Evolutionary conservation across 176 grass and related monocot genomes (phyloP).

Genomic region (Aechmea fasciata): DNA sequence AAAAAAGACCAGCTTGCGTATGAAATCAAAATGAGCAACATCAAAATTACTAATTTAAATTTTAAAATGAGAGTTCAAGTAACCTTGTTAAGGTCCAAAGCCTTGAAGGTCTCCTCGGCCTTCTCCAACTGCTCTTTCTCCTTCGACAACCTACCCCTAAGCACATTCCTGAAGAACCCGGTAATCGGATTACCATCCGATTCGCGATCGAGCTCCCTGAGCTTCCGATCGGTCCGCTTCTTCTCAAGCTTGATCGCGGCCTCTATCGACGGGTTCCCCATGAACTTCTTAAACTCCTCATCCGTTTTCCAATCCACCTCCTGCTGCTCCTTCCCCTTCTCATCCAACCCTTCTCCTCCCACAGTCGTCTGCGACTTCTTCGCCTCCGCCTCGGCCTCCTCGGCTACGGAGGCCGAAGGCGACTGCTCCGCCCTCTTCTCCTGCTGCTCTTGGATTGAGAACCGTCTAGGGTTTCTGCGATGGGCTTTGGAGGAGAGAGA

Average conservation of each 20-base stretch:
- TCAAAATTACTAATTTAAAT: background rate
- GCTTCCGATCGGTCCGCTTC: constrained; percentile 68
- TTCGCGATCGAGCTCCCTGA: constrained; percentile 77
- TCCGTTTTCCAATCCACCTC: constrained; percentile 95
- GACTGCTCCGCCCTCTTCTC: constrained; percentile 17
- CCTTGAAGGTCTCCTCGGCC: constrained; percentile 73
- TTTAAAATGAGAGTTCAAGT: background rate
- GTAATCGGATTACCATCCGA: constrained; percentile 56
- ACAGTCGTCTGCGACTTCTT: constrained; percentile 6
- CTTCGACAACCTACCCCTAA: constrained; percentile 44
- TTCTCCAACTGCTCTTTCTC: constrained; percentile 83
- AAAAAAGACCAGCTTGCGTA: too few relatives aligned
- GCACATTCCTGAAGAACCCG: constrained; percentile 42
- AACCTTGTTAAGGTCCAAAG: constrained; percentile 87
- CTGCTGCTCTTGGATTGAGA: constrained; percentile 51
- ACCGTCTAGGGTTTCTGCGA: constrained; percentile 16
- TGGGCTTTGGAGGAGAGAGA: background rate
- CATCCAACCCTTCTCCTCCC: background rate
- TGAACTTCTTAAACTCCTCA: constrained; percentile 98
- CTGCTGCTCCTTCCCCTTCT: constrained; percentile 55
- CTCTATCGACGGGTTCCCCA: constrained; percentile 95
- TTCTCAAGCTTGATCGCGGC: constrained; percentile 96
- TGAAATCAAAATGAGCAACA: background rate
- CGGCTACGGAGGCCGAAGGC: too few relatives aligned
- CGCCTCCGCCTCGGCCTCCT: background rate